phyloP scores from a whole-genome alignment of 163 green algal genomes.

The Scenedesmus sp. region DNA sequence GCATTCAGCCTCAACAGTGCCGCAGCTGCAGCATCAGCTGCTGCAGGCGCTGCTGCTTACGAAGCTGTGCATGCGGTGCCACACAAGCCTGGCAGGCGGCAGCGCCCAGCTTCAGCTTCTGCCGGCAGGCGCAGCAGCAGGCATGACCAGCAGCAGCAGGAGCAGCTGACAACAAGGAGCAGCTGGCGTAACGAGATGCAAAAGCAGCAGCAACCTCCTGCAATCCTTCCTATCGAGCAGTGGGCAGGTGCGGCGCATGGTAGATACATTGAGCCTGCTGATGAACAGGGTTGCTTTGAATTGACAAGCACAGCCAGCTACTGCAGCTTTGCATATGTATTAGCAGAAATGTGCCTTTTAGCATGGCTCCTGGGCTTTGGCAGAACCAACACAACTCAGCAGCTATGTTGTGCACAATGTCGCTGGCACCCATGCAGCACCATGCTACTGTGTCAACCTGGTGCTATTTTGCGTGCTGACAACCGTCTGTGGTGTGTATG shows the following conservation, averaged over 20 bases:
- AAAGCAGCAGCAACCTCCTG: neutral
- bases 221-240: neutral
- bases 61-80: neutral
- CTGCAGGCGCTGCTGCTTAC: neutral
- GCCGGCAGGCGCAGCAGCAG: slow-evolving; percentile 3
- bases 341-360: too few species aligned
- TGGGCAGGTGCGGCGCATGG: neutral
- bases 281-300: neutral
- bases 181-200: neutral
- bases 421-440: neutral
- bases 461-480: neutral
- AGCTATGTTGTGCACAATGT: neutral
- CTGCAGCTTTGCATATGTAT: neutral
- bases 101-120: neutral
- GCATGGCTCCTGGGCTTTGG: neutral
- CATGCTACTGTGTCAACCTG: neutral
- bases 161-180: neutral
- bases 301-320: neutral
- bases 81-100: neutral
- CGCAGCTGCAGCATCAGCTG: neutral
- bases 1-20: slow-evolving; percentile 4
- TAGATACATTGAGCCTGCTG: neutral
- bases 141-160: slow-evolving; percentile 4
- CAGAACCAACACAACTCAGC: neutral
- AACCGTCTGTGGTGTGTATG: neutral